phyloP scores from a whole-genome alignment of 2,329 filamentous ascomycete genomes.

The Botrytis galanthina region DNA sequence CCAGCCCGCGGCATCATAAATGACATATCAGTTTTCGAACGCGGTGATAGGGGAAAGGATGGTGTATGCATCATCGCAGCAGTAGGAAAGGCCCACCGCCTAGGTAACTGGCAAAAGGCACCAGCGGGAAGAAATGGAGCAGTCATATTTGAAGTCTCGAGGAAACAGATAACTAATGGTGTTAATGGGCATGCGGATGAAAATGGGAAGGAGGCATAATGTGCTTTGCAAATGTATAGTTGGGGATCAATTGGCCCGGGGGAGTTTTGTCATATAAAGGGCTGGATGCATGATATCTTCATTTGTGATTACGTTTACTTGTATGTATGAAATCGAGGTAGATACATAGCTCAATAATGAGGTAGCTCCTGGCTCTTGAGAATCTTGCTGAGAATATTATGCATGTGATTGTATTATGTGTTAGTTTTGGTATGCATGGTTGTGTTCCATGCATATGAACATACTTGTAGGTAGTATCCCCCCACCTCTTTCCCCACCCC shows the following conservation, averaged over 20 bases:
- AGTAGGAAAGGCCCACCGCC: constrained; percentile 78
- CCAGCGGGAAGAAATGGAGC: constrained; percentile 72
- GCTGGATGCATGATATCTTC: constrained; percentile 21
- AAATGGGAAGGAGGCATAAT: constrained; percentile 6
- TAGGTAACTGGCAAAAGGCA: constrained; percentile 72
- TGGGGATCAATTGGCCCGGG: neutral
- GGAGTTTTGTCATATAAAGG: constrained; percentile 14
- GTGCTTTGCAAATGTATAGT: neutral
- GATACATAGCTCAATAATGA: constrained; percentile 13
- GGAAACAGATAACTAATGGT: constrained; percentile 34
- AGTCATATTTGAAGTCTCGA: constrained; percentile 81
- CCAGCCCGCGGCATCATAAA: constrained; percentile 71
- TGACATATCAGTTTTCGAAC: constrained; percentile 81
- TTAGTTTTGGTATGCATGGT: neutral
- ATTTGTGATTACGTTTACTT: constrained; percentile 9
- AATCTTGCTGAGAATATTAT: neutral
- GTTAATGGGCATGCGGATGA: constrained; percentile 19
- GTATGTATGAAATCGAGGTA: constrained; percentile 1
- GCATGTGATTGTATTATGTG: neutral
- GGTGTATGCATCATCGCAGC: constrained; percentile 84
- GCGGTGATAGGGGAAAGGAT: constrained; percentile 71
- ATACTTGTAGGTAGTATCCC: neutral
- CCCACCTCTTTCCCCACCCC: neutral
- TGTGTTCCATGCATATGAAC: neutral
- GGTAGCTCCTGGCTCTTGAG: neutral